Evolutionary conservation across 108 stramenopile species (phyloP).

Genomic region (Seminavis robusta): DNA sequence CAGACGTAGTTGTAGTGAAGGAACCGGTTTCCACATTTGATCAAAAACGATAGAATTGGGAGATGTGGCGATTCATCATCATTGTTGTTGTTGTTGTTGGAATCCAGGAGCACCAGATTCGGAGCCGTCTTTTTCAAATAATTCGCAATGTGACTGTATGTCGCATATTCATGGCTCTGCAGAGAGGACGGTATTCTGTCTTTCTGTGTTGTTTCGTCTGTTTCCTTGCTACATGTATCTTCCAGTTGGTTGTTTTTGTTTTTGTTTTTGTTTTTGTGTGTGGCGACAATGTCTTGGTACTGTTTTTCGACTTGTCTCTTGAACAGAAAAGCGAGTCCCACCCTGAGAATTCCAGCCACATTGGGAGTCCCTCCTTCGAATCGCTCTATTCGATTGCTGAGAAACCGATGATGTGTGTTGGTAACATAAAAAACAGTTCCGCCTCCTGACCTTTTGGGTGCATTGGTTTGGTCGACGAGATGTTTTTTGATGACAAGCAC

Average conservation of each 20-base stretch:
- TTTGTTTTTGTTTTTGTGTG: background rate
- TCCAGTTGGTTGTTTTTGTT: constrained; percentile 3
- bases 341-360: constrained; percentile 84
- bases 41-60: constrained; percentile 82
- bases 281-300: constrained; percentile 29
- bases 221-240: background rate
- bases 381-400: constrained; percentile 92
- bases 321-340: constrained; percentile 82
- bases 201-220: background rate
- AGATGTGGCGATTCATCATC: constrained; percentile 34
- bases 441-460: constrained; percentile 77
- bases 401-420: constrained; percentile 83
- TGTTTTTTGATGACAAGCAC: constrained; percentile 87
- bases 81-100: background rate
- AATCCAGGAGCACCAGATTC: constrained; percentile 79
- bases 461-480: constrained; percentile 68
- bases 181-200: constrained; percentile 22
- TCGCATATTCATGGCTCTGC: constrained; percentile 56
- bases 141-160: constrained; percentile 45
- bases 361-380: constrained; percentile 99
- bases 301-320: constrained; percentile 54
- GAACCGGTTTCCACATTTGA: constrained; percentile 71
- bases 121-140: constrained; percentile 55
- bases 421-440: constrained; percentile 99
- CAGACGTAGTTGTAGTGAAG: constrained; percentile 98